Evolutionary conservation across 2,329 filamentous ascomycete species (phyloP).

Genomic region (Fusarium armeniacum): DNA sequence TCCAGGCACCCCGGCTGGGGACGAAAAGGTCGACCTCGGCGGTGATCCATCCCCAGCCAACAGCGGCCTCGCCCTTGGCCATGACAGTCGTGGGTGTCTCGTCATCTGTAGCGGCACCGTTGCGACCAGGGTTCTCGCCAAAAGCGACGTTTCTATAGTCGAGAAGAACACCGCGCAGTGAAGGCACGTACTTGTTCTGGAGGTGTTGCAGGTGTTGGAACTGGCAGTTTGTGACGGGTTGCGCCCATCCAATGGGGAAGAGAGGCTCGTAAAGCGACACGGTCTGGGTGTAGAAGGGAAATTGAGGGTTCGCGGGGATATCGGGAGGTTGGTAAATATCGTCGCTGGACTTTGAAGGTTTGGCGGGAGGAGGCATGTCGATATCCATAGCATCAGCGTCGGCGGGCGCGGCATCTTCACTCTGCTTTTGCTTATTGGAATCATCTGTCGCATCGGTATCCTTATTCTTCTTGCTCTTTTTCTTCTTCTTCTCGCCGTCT

Average conservation of each 20-base stretch:
- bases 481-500: conserved; percentile 51
- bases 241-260: conserved; percentile 77
- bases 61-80: conserved; percentile 84
- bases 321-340: conserved; percentile 57
- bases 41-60: conserved; percentile 89
- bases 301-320: conserved; percentile 61
- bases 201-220: conserved; percentile 82
- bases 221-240: conserved; percentile 78
- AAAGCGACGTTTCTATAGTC: conserved; percentile 78
- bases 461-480: conserved; percentile 48
- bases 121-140: conserved; percentile 69
- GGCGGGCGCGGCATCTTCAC: conserved; percentile 36
- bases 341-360: conserved; percentile 49
- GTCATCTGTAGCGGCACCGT: conserved; percentile 63
- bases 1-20: conserved; percentile 77
- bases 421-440: conserved; percentile 51
- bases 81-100: conserved; percentile 62
- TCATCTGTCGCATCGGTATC: conserved; percentile 44
- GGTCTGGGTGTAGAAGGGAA: conserved; percentile 83
- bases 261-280: conserved; percentile 85
- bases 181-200: conserved; percentile 81
- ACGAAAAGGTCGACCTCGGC: conserved; percentile 88
- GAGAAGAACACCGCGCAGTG: conserved; percentile 80
- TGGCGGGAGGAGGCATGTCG: conserved; percentile 52
- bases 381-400: conserved; percentile 59